Evolutionary conservation across 176 grass and related monocot species (phyloP).

Genomic region (Oropetium thomaeum): DNA sequence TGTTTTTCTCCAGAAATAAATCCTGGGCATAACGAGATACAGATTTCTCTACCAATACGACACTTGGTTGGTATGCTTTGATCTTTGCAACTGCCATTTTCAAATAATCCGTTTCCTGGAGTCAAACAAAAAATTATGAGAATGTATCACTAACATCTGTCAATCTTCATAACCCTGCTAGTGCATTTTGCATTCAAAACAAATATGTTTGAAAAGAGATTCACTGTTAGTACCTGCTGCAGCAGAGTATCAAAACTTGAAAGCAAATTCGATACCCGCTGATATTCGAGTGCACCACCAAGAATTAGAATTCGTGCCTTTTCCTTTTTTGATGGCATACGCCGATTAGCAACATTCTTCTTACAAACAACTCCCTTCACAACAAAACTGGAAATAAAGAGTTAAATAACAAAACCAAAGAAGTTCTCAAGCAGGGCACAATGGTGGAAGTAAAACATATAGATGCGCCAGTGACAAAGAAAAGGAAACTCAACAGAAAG

Average conservation of each 20-base stretch:
- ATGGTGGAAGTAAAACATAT: conserved; percentile 21
- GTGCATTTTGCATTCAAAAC: conserved; percentile 11
- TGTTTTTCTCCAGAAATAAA: conserved; percentile 80
- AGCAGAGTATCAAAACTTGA: conserved; percentile 99
- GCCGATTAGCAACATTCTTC: conserved; percentile 95
- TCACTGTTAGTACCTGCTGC: conserved; percentile 68
- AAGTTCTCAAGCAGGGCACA: conserved; percentile 14
- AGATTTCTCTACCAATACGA: conserved; percentile 94
- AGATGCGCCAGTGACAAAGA: conserved; percentile 8
- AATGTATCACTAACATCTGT: conserved; percentile 25
- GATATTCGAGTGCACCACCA: conserved; percentile 96
- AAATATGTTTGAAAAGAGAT: conserved; percentile 7
- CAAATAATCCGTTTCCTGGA: conserved; percentile 95
- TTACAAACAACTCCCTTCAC: conserved; percentile 98
- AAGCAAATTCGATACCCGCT: conserved; percentile 93
- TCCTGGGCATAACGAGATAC: conserved; percentile 94
- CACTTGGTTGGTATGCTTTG: conserved; percentile 84
- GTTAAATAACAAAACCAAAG: background rate
- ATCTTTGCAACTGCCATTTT: conserved; percentile 98
- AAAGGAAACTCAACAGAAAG: conserved; percentile 19
- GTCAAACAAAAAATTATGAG: conserved; percentile 28
- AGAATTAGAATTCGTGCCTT: conserved; percentile 83
- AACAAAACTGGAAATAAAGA: conserved; percentile 59
- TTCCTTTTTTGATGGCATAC: conserved; percentile 70
- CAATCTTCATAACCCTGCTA: background rate